Evolutionary conservation across 768 basidiomycete genomes (phyloP), one percentile per base, ranked within the genome.

Genomic region (Strobilomyces echinocephalus): DNA sequence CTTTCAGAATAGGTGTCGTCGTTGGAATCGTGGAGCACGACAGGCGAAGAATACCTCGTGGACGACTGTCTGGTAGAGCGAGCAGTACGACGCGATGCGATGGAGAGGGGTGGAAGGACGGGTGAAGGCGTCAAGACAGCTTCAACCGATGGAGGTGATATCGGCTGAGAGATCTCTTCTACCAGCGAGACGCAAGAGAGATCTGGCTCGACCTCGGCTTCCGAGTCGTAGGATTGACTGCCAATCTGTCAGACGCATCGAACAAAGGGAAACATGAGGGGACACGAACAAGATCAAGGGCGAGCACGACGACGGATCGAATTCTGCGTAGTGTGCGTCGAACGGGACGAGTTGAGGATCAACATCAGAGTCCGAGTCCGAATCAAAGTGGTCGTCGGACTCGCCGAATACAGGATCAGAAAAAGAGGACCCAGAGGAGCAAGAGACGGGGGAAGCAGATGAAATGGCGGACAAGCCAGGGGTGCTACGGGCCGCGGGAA

Each of bases 1-100:
- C 72, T 71, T 41, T 76, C 70, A 28, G 63, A 64, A 52, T 73
- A 65, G 7, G 53, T 65, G 24, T 74, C 73, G 16, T 69, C 63
- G 18, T 66, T 66, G 14, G 53, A 39, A 42, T 63, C 58, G 15
- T 36, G 43, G 26, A 34, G 45, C 26, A 44, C 41, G 28, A 40
- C 35, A 33, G 50, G 46, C 8, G 28, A 45, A 41, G 16, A 34
- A 33, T 41, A 44, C 14, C 55, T 47, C 20, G 38, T 31, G 9
- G 43, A 49, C n/a, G 45, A 52, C 28, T 50, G 52, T 38, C 60
- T 54, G n/a, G 50, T 36, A 14, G 30, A 52, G 21, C 67, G 69
- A 44, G 57, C 39, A 8, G 40, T 36, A 38, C 57, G 58, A 35
- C 36, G 51, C 26, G 57, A 52, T 35, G 46, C 8, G 15, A 52